These are phyloP conservation scores for Cystofilobasidium ferigula DNA, from an alignment of 768 basidiomycete species.

Conservation along the genomic window DNA sequence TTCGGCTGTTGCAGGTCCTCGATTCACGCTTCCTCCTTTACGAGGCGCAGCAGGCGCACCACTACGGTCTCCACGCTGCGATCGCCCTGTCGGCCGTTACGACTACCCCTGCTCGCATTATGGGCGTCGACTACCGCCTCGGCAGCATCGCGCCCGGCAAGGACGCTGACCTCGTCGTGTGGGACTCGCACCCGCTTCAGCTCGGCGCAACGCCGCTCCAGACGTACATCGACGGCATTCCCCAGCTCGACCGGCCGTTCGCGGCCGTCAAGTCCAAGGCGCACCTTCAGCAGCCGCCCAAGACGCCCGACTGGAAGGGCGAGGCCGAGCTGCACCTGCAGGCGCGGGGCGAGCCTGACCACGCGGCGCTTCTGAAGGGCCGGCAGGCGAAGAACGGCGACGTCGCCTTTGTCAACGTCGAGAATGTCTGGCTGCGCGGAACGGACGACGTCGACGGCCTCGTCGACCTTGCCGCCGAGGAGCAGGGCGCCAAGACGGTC, in stretches of 20 bases:
- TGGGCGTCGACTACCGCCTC: constrained; percentile 65
- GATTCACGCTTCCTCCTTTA: constrained; percentile 65
- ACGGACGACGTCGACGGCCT: constrained; percentile 20
- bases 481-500: constrained; percentile 40
- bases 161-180: constrained; percentile 62
- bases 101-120: constrained; percentile 50
- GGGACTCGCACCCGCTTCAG: constrained; percentile 54
- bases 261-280: constrained; percentile 35
- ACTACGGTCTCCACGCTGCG: constrained; percentile 56
- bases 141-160: constrained; percentile 60
- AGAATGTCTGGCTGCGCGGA: constrained; percentile 41
- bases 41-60: constrained; percentile 67
- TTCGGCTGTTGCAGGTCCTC: constrained; percentile 28
- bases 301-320: constrained; percentile 58
- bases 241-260: constrained; percentile 51
- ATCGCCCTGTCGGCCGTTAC: constrained; percentile 47
- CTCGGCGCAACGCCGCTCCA: constrained; percentile 69
- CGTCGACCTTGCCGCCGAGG: constrained; percentile 4
- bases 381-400: constrained; percentile 23
- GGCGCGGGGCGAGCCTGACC: constrained; percentile 16
- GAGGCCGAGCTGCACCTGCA: constrained; percentile 46
- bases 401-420: constrained; percentile 58
- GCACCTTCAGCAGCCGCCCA: constrained; percentile 48
- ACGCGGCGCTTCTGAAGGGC: constrained; percentile 7
- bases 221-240: constrained; percentile 74